These are phyloP conservation scores for Alternaria sp. DNA, from an alignment of 2,329 filamentous ascomycete species.

Conservation along the genomic window DNA sequence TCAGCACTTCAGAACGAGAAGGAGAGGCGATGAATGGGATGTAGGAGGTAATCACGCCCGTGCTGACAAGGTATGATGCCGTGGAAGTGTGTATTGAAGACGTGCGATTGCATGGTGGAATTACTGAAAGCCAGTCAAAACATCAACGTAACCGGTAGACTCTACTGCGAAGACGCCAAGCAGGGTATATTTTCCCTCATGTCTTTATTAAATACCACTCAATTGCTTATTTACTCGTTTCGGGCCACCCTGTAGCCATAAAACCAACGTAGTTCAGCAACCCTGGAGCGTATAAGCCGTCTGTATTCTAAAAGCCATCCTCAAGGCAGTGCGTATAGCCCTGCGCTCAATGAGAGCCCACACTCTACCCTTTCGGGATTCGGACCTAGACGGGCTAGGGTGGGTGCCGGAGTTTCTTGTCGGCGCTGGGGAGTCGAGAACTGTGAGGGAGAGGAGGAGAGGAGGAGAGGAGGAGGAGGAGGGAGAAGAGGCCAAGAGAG, in stretches of 20 bases:
- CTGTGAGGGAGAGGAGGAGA: neutral
- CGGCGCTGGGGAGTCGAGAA: neutral
- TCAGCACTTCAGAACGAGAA: neutral
- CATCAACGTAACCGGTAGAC: neutral
- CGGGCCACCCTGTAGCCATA: no score
- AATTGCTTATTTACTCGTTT: no score
- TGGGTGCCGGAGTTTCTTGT: neutral
- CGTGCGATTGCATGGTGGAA: neutral
- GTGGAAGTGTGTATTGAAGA: neutral
- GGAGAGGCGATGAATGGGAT: neutral
- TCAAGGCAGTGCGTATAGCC: neutral
- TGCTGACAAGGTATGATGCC: neutral
- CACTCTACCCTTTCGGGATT: slow-evolving; percentile 3
- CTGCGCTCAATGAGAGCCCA: neutral
- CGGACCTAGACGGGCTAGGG: neutral
- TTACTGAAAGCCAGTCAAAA: neutral
- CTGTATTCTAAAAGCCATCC: neutral
- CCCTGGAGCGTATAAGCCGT: neutral
- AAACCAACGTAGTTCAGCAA: no score
- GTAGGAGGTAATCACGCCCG: neutral
- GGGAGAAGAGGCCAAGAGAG: neutral
- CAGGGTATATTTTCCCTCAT: no score
- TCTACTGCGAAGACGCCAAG: neutral
- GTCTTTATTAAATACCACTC: no score
- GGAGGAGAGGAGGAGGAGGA: neutral